phyloP scores from a whole-genome alignment of 2,329 filamentous ascomycete species.

The Phoma herbarum region DNA sequence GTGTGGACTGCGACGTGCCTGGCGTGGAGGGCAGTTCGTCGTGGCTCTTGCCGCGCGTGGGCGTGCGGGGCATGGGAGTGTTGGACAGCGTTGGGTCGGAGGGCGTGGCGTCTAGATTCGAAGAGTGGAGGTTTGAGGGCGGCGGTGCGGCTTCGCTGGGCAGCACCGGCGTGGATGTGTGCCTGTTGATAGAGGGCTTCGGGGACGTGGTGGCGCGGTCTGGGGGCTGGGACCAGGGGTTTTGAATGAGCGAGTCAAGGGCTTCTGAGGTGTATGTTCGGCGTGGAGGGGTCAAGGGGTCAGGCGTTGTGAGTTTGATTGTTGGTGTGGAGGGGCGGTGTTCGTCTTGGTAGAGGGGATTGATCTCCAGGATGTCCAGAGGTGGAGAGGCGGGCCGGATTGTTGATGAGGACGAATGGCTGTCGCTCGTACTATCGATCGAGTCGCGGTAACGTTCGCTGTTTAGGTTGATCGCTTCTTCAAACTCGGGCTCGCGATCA shows the following conservation, averaged over 20 bases:
- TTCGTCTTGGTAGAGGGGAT: slow-evolving; percentile 25
- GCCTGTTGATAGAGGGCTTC: slow-evolving; percentile 27
- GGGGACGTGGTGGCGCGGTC: slow-evolving; percentile 12
- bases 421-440: slow-evolving; percentile 29
- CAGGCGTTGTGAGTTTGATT: slow-evolving; percentile 33
- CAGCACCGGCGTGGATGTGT: slow-evolving; percentile 43
- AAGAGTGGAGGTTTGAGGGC: slow-evolving; percentile 21
- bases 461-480: slow-evolving; percentile 55
- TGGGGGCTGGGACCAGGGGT: slow-evolving; percentile 41
- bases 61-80: slow-evolving; percentile 22
- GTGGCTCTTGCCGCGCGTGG: slow-evolving; percentile 16
- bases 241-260: slow-evolving; percentile 36
- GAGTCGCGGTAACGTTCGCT: slow-evolving; percentile 50
- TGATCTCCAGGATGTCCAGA: slow-evolving; percentile 22
- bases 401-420: slow-evolving; percentile 35
- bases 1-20: slow-evolving; percentile 28
- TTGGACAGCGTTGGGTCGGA: slow-evolving; percentile 13
- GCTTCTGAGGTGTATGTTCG: slow-evolving; percentile 16
- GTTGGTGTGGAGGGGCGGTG: slow-evolving; percentile 37
- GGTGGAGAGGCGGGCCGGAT: slow-evolving; percentile 36
- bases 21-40: slow-evolving; percentile 31
- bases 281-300: slow-evolving; percentile 23
- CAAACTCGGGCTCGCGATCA: slow-evolving; percentile 52
- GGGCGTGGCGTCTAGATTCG: slow-evolving; percentile 29
- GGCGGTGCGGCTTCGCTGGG: slow-evolving; percentile 39